Evolutionary conservation across 768 basidiomycete species (phyloP), one percentile per base, ranked within the genome.

Genomic region (Lactifluus echinatus): DNA sequence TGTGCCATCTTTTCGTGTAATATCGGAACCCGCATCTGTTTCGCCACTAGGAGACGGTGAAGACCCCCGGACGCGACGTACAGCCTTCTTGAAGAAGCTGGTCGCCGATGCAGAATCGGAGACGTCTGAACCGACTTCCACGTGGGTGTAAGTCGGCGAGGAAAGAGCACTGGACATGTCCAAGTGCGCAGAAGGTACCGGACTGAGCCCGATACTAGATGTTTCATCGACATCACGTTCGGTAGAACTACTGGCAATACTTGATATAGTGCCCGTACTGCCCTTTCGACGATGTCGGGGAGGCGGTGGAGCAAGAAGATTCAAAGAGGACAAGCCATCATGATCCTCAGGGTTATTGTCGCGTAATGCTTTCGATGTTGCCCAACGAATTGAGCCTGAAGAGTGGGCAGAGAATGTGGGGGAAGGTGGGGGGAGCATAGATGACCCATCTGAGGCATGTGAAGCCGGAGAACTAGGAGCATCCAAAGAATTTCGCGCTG

Each of bases 321-420:
- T 67, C 3, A 83, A 72, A 8, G 80, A 83, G 1, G 76, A 70
- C 17, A 75, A 59, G n/a, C 80, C 86, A 28, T 71, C 74, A 31
- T 70, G 73, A 33, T 77, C 76, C 21, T 85, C 78, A 0, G 86
- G 88, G 39, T 78, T 76, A 65, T 89, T 90, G 42, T 84, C 80
- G 36, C 89, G 81, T 46, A 92, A 67, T 3, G 76, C 75, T 3
- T 81, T 71, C 7, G 82, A 73, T 3, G 79, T 77, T 31, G 66
- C 69, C 57, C 85, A 89, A 33, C 82, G 79, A 0, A 79, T 76
- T 0, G 81, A 81, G 2, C 85, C 86, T 15, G 74, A 76, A 15
- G 63, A 66, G 31, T 47, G 61, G 2, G 75, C 79, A 0, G 89
- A 88, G 10, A 88, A 75, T 0, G 89, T 89, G 1, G 89, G 89